Evolutionary conservation across 345 rosid genomes (phyloP), one percentile per base, ranked within the genome.

Genomic region (Sonneratia caseolaris): DNA sequence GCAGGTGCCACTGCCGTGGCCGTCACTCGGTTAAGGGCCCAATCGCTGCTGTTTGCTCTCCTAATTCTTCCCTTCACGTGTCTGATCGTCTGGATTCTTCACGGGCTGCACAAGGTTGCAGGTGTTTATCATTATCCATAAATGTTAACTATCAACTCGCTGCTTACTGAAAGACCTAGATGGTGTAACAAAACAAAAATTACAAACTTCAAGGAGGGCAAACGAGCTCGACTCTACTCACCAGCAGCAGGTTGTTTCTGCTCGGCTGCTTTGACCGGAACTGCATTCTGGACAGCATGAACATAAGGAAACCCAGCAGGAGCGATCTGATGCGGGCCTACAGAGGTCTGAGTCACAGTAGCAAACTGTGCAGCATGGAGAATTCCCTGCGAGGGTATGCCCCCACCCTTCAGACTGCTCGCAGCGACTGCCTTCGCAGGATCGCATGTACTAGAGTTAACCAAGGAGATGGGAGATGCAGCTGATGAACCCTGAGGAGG

Each of bases 191-290:
- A 42, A 42, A 42, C 45, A 42, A 42, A 9, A 42, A 4, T 9
- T 4, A 42, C 10, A 42, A 42, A 42, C 45, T 42, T 42, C 32
- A 27, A 27, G 32, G 32, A 27, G 32, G 32, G 32, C 32, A 27
- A 14, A 71, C 79, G 35, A 16, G 5, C 56, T 72, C 80, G 88
- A 86, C 10, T 4, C 18, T 62, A 94, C 81, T 91, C 93, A 77
- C 93, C 99, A 35, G 91, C 87, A 37, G 91, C 88, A 40, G 91
- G 94, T 73, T 90, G 96, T 68, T 90, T 92, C 80, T 92, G 92
- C 77, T 95, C 96, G 19, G 92, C 84, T 7, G 91, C 89, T 76
- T 92, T 95, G 71, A 85, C 92, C 82, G 86, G 99, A 73, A 84
- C 95, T 2, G 81, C 85, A 35, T 79, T 67, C 3, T 88, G 85